These are phyloP conservation scores for Metarhizium brunneum DNA, from an alignment of 2,329 filamentous ascomycete species.

Conservation along the genomic window DNA sequence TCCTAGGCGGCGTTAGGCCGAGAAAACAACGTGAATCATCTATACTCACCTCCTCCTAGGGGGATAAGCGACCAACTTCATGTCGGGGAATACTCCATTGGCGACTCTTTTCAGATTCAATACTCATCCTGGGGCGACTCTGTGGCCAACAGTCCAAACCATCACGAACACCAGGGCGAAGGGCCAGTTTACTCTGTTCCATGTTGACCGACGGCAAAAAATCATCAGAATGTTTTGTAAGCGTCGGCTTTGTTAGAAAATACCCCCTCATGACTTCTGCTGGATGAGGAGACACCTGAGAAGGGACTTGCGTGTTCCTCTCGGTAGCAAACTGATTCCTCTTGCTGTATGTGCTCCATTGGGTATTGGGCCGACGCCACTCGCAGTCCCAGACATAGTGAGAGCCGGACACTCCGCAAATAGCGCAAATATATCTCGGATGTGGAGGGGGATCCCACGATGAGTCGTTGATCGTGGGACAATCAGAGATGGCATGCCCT, in stretches of 20 bases:
- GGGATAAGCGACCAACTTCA: background rate
- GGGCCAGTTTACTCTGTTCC: too few species aligned
- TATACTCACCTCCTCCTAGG: background rate
- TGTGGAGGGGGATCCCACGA: background rate
- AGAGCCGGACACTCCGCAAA: background rate
- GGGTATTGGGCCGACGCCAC: background rate
- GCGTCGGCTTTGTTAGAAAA: background rate
- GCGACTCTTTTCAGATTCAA: background rate
- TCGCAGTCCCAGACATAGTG: conserved; percentile 6
- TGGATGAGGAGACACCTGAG: background rate
- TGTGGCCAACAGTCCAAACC: too few species aligned
- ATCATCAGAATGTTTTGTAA: background rate
- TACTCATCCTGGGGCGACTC: background rate
- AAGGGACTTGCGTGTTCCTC: background rate
- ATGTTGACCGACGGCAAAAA: background rate
- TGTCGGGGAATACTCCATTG: background rate
- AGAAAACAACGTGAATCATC: background rate
- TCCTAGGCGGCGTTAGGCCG: conserved; percentile 1
- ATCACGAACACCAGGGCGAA: too few species aligned
- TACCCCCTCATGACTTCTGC: background rate
- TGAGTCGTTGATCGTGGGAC: background rate
- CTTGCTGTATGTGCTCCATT: background rate
- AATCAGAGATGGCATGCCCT: background rate
- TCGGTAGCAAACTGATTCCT: background rate
- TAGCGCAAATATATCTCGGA: conserved; percentile 1